Evolutionary conservation across 1,284 basidiomycete genomes (phyloP).

Genomic region (Apiotrichum veenhuisii): DNA sequence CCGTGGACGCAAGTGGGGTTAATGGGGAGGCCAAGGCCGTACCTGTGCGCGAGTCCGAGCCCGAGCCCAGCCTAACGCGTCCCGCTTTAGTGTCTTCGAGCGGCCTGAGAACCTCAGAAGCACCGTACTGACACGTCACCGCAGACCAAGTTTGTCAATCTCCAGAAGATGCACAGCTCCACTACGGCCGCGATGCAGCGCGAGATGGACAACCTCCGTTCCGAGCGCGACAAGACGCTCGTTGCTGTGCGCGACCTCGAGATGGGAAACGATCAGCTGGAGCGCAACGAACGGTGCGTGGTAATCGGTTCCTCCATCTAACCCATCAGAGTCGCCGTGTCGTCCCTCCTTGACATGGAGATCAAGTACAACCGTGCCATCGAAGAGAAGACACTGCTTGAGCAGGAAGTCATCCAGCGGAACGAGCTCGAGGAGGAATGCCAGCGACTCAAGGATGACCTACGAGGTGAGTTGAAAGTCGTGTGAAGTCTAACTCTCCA

Average conservation of each 20-base stretch:
- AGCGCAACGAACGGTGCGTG: constrained; percentile 70
- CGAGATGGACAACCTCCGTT: constrained; percentile 74
- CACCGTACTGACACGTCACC: neutral
- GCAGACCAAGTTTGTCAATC: constrained; percentile 78
- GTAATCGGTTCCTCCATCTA: neutral
- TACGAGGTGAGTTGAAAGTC: constrained; percentile 64
- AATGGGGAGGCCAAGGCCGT: too few species aligned
- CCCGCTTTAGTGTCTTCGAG: neutral
- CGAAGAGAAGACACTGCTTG: constrained; percentile 94
- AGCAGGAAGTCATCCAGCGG: constrained; percentile 93
- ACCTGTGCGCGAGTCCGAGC: too few species aligned
- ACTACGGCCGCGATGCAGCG: constrained; percentile 60
- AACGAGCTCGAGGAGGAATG: constrained; percentile 84
- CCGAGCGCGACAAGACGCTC: constrained; percentile 73
- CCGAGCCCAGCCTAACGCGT: too few species aligned
- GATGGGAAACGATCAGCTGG: constrained; percentile 93
- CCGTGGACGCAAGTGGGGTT: too few species aligned
- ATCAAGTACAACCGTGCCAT: constrained; percentile 82
- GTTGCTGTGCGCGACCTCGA: constrained; percentile 82
- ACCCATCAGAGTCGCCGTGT: constrained; percentile 65
- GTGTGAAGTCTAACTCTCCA: constrained; percentile 9
- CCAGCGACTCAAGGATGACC: constrained; percentile 87
- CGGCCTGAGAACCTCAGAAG: neutral
- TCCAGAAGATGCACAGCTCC: constrained; percentile 85
- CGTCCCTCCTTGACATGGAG: constrained; percentile 87